Base-by-base conservation (phyloP, 768 basidiomycete genomes). In the Sistotremastrum suecicum region DNA sequence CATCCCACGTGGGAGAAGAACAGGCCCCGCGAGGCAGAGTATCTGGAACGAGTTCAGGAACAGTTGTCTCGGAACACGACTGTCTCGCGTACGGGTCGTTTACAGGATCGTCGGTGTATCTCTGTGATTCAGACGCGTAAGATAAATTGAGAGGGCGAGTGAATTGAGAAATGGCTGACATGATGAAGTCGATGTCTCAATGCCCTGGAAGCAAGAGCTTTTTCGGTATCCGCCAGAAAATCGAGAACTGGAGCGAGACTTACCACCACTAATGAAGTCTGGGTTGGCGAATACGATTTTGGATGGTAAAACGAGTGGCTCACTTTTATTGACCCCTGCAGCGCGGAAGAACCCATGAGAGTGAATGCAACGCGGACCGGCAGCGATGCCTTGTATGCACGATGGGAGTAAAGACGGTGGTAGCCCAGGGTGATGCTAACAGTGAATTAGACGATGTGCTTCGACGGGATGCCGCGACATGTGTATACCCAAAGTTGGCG, bases 1-100 rank as follows among this genome's bases (percentile, higher is more conserved):
- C 86, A 89, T 1, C 85, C 86, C 67, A 86, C 74, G 53, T 87
- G 85, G 5, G 83, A 80, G 56, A 75, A 85, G 43, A 81, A 69
- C 2, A 89, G 60, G 0, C 86, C 85, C 30, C 70, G 67, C 0
- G 81, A 80, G 0, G 84, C 86, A 11, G 80, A 69, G 56, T 89
- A 89, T 3, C 79, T 80, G 44, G 1, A 28, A 7, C 46, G 8
- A 42, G 9, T 48, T 38, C 10, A 39, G 20, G 8, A 36, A 28
- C 36, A 42, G 40, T 37, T 36, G 29, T 31, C 8, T 37, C 36
- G 38, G 39, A 41, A 37, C 30, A 9, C 30, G 36, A 12, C 28
- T 9, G 5, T 12, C 30, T 8, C 29, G 58, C 75, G 51, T 54
- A 78, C 77, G 78, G 78, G 53, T 81, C 79, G 53, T 82, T 75